phyloP scores from a whole-genome alignment of 225 moss, liverwort and hornwort genomes.

The Rhytidiadelphus loreus region DNA sequence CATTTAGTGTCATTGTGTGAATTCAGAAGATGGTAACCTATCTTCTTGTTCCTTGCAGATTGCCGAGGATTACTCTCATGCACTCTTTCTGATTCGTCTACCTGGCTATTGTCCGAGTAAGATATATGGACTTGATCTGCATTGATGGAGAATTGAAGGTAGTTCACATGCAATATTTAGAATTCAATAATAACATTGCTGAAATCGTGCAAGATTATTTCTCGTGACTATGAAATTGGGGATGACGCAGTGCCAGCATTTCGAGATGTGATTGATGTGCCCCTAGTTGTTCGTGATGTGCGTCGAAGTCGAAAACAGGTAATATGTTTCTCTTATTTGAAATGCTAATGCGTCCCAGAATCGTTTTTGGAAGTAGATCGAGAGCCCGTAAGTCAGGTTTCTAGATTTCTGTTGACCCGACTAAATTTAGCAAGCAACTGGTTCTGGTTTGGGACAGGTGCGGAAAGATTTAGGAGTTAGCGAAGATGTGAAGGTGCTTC shows the following conservation, averaged over 20 bases:
- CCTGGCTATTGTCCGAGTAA: conserved; percentile 92
- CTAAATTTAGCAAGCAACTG: neutral
- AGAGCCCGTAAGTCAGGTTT: neutral
- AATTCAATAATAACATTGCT: neutral
- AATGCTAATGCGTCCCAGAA: neutral
- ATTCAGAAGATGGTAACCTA: neutral
- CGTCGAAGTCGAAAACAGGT: conserved; percentile 66
- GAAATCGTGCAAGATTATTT: neutral
- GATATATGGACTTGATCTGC: neutral
- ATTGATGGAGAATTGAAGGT: neutral
- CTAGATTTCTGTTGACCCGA: neutral
- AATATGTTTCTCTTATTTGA: neutral
- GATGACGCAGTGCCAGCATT: conserved; percentile 86
- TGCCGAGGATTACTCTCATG: conserved; percentile 89
- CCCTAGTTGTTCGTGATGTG: conserved; percentile 69
- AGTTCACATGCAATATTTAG: neutral
- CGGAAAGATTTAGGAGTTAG: conserved; percentile 56
- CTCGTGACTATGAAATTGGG: neutral
- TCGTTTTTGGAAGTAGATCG: neutral
- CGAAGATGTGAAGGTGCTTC: conserved; percentile 52
- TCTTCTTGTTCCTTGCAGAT: conserved; percentile 35
- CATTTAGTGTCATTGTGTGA: neutral
- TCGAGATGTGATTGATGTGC: conserved; percentile 82
- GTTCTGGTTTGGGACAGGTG: conserved; percentile 28
- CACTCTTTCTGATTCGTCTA: conserved; percentile 71